Evolutionary conservation across 345 rosid genomes (phyloP).

Genomic region (Murraya paniculata): DNA sequence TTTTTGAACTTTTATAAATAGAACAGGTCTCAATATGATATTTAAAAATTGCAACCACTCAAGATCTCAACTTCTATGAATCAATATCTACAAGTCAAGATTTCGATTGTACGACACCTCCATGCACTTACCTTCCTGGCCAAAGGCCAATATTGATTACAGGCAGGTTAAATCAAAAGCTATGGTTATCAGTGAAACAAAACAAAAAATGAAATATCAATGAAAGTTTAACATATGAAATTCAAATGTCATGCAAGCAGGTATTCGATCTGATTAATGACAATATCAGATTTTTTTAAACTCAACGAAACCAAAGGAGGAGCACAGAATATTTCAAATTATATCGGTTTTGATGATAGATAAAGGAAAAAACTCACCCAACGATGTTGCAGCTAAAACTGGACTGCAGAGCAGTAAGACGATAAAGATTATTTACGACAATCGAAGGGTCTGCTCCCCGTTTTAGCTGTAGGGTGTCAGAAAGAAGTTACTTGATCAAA

Average conservation of each 20-base stretch:
- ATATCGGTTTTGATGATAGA: background rate
- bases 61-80: background rate
- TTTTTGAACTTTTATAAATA: background rate
- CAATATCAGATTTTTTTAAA: background rate
- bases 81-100: background rate
- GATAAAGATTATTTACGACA: constrained; percentile 79
- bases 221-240: background rate
- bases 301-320: background rate
- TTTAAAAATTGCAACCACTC: background rate
- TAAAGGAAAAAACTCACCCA: constrained; percentile 51
- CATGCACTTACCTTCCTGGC: background rate
- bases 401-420: constrained; percentile 89
- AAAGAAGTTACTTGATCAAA: constrained; percentile 4
- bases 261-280: background rate
- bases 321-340: background rate
- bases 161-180: background rate
- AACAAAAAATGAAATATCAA: background rate
- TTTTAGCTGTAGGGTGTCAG: constrained; percentile 54
- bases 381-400: constrained; percentile 98
- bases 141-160: background rate
- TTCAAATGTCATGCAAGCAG: background rate
- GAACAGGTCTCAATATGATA: background rate
- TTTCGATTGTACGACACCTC: background rate
- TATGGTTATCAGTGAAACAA: background rate
- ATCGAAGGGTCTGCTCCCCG: constrained; percentile 82